Percentiles rank a stretch among this genome's conserved stretches.
Conservation (phyloP, 768 basidiomycete genomes). For the Leccinum variicolor region DNA sequence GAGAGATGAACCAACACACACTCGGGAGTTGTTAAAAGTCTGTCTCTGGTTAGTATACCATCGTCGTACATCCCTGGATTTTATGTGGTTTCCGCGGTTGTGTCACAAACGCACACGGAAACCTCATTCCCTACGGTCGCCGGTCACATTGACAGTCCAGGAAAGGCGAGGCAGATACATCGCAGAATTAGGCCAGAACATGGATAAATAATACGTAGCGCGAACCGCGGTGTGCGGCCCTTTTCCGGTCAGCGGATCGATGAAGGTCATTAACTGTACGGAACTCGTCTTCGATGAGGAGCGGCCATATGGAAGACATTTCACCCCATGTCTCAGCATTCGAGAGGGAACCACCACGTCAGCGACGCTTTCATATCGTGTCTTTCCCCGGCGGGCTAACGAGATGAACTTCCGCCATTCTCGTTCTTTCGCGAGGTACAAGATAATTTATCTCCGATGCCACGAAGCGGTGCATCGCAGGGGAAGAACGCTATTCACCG, state of each 20-base stretch:
- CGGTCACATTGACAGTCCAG: conserved; percentile 32
- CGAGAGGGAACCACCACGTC: not conserved
- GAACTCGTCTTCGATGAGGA: conserved; percentile 6
- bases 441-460: conserved; percentile 29
- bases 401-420: conserved; percentile 18
- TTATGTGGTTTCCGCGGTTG: conserved; percentile 31
- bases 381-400: conserved; percentile 16
- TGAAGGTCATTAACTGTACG: conserved; percentile 13
- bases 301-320: not conserved
- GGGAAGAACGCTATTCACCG: conserved; percentile 17
- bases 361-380: not conserved
- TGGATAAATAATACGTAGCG: conserved; percentile 20
- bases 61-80: conserved; percentile 15
- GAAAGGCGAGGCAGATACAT: conserved; percentile 35
- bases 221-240: conserved; percentile 10
- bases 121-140: conserved; percentile 35
- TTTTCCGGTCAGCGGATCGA: conserved; percentile 8
- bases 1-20: conserved; percentile 12
- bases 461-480: conserved; percentile 26
- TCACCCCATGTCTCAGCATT: not conserved
- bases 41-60: conserved; percentile 12
- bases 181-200: conserved; percentile 17
- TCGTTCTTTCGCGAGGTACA: conserved; percentile 14
- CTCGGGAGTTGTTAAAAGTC: conserved; percentile 18
- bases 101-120: conserved; percentile 37